Base-by-base conservation (phyloP, 176 grass and related monocot species). In the Aegilops umbellulata region DNA sequence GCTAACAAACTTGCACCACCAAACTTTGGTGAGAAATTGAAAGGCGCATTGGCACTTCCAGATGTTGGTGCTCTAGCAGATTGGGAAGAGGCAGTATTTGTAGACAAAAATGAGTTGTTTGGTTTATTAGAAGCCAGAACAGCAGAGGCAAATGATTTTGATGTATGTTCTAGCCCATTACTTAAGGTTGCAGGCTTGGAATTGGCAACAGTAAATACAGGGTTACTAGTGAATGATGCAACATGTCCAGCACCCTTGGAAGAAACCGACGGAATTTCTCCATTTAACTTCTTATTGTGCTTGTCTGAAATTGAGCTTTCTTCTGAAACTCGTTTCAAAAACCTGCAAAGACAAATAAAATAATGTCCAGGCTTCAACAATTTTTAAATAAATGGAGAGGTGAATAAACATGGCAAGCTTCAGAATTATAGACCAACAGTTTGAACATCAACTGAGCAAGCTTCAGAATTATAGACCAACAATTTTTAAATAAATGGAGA, bases 211-310 rank as follows among this genome's bases (percentile, higher is more conserved):
- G 36, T 82, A 71, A 90, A 86, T 60, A 86, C 79, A 71, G 53
- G 79, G 20, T 86, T 82, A 78, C 64, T 72, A 3, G 88, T 82
- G 64, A 86, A 86, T n/a, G 88, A 83, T 74, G 34, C 15, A 79
- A 72, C 74, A 86, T 79, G 63, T 23, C 73, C 80, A 83, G 84
- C 82, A 65, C 20, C 78, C 31, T 83, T 73, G 31, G 80, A 82
- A 76, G 62, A 78, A 53, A 86, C 22, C 64, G 19, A 32, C 65
- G 35, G 55, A 10, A 74, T 34, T 65, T 90, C 80, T 78, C 72
- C 64, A 82, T 57, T 90, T 42, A 69, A 71, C 30, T 82, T 85
- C 60, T 42, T 41, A 41, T 55, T 64, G 39, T 27, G 36, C 78
- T 73, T 82, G 23, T 32, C 26, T 22, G 36, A 24, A 77, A 78